Conservation (phyloP, 1,284 basidiomycete genomes). For the Rhodotorula sp. region DNA sequence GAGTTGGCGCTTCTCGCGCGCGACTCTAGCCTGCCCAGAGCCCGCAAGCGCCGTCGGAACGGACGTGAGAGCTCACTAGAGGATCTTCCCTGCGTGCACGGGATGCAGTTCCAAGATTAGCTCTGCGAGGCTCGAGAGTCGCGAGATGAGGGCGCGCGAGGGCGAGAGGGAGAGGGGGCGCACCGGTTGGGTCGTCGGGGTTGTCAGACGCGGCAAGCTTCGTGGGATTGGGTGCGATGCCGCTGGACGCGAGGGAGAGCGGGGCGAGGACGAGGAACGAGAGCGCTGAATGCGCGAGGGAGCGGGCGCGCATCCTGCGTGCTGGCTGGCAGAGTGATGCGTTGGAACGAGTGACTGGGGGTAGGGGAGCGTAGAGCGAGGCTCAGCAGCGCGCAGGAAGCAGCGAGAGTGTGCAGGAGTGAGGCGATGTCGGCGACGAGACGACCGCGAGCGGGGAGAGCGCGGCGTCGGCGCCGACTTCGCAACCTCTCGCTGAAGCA, state of each 20-base stretch:
- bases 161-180: neutral
- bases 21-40: neutral
- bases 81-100: conserved; percentile 10
- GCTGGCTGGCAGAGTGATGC: neutral
- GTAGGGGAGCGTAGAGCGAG: neutral
- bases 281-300: neutral
- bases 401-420: too few species aligned
- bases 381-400: too few species aligned
- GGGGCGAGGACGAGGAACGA: neutral
- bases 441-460: neutral
- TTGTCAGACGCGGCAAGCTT: conserved; percentile 8
- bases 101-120: too few species aligned
- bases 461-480: too few species aligned
- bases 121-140: neutral
- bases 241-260: neutral
- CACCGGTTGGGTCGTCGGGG: conserved; percentile 31
- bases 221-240: neutral
- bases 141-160: neutral
- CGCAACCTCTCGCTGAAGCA: neutral
- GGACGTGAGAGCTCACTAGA: conserved; percentile 20
- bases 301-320: neutral
- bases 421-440: too few species aligned
- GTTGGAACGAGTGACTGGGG: neutral
- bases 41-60: neutral
- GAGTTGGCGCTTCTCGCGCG: too few species aligned